Evolutionary conservation across 192 early-diverging fungal species (phyloP).

Genomic region (Backusella liffmaniae): DNA sequence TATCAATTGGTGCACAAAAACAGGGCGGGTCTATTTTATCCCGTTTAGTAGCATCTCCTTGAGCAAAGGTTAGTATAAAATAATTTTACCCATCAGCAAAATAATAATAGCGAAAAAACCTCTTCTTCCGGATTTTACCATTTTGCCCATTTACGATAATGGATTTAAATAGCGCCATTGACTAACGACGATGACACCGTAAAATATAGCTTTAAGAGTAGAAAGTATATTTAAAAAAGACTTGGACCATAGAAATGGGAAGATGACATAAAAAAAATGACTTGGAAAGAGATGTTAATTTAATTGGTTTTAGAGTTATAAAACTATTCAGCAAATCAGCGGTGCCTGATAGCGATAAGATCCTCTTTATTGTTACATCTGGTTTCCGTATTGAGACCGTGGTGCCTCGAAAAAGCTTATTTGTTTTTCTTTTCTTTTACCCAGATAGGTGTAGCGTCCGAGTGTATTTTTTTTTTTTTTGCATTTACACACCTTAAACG

Average conservation of each 20-base stretch:
- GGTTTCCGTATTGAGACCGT: background rate
- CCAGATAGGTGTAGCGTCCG: background rate
- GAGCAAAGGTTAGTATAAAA: background rate
- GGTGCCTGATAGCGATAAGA: background rate
- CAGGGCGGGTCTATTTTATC: background rate
- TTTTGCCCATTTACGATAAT: background rate
- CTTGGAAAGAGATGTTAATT: background rate
- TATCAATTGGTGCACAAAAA: background rate
- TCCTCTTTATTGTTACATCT: background rate
- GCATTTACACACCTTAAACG: background rate
- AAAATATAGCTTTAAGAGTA: background rate
- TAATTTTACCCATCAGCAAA: background rate
- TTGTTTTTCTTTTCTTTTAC: background rate
- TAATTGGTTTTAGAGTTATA: background rate
- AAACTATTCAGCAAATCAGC: background rate
- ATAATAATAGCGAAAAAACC: background rate
- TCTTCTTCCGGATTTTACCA: background rate
- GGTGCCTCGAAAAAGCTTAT: constrained; percentile 6
- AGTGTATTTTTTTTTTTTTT: background rate
- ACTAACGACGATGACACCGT: background rate
- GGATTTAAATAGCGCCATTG: background rate
- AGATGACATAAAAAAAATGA: background rate
- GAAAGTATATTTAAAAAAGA: background rate
- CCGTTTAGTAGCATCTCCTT: background rate
- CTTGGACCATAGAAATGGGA: background rate